These are phyloP conservation scores for Lactifluus subvellereus DNA, from an alignment of 768 basidiomycete genomes.

Conservation along the genomic window DNA sequence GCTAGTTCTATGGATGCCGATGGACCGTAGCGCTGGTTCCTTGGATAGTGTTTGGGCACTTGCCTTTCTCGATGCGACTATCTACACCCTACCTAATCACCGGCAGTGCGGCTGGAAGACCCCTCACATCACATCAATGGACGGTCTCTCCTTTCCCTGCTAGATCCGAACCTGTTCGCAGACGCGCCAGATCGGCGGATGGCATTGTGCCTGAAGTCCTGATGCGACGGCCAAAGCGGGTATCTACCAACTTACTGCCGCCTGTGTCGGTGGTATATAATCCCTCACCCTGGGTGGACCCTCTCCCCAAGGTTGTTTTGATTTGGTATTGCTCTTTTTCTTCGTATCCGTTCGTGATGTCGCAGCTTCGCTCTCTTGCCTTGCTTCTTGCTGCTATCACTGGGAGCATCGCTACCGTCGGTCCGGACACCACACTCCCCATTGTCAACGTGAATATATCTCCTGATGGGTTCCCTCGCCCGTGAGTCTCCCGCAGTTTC, in stretches of 20 bases:
- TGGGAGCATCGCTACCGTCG: slow-evolving; percentile 1
- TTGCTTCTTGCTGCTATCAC: not conserved
- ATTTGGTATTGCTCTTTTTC: not conserved
- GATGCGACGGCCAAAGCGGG: not conserved
- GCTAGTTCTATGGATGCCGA: not conserved
- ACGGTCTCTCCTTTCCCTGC: not conserved
- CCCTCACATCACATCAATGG: not conserved
- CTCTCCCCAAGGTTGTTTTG: not conserved
- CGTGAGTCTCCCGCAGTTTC: slow-evolving; percentile 1
- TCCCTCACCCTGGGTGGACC: not conserved
- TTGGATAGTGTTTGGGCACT: not conserved
- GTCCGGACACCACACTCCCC: not conserved
- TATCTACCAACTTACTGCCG: not conserved
- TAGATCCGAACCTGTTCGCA: no score
- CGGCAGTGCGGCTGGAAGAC: not conserved
- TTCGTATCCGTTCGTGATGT: not conserved
- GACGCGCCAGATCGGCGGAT: no score
- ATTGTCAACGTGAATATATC: slow-evolving; percentile 8
- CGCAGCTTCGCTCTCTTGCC: not conserved
- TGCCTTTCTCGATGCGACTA: not conserved
- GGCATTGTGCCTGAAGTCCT: not conserved
- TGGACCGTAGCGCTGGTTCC: not conserved
- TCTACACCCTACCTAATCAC: not conserved
- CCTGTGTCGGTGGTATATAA: slow-evolving; percentile 5
- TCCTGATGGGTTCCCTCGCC: slow-evolving; percentile 19